Conservation (phyloP, 1,139 yeast genomes). For the Candida albicans region DNA sequence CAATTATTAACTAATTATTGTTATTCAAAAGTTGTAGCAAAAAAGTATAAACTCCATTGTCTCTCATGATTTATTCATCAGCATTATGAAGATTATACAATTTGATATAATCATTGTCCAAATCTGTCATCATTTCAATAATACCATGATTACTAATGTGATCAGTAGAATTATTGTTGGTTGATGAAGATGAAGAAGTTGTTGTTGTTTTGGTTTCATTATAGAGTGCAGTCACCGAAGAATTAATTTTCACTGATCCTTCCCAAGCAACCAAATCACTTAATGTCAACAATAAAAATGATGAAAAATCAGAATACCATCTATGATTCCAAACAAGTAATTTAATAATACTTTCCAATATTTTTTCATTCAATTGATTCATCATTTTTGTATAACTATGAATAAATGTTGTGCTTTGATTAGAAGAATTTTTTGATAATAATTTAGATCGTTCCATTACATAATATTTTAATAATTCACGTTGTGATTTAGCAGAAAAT, state of each 20-base stretch:
- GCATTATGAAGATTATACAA: constrained; percentile 44
- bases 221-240: constrained; percentile 73
- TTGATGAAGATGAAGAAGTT: not conserved
- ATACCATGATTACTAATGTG: constrained; percentile 50
- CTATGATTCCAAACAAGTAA: constrained; percentile 93
- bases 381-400: constrained; percentile 43
- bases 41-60: no score
- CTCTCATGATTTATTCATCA: constrained; percentile 35
- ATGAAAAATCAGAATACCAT: constrained; percentile 93
- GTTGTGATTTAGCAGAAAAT: constrained; percentile 77
- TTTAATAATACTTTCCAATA: constrained; percentile 71
- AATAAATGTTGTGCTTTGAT: constrained; percentile 19
- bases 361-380: constrained; percentile 55
- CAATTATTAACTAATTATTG: not conserved
- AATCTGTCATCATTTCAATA: constrained; percentile 56
- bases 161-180: constrained; percentile 21
- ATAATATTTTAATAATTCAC: constrained; percentile 71
- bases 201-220: constrained; percentile 35
- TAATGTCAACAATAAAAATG: constrained; percentile 56
- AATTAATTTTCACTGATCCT: constrained; percentile 74
- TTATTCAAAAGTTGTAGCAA: not conserved
- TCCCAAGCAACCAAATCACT: constrained; percentile 68
- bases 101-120: constrained; percentile 47
- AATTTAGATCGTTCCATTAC: constrained; percentile 45
- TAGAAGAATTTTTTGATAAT: constrained; percentile 29